Evolutionary conservation across 1,139 yeast species (phyloP).

Genomic region (Yamadazyma oceani): DNA sequence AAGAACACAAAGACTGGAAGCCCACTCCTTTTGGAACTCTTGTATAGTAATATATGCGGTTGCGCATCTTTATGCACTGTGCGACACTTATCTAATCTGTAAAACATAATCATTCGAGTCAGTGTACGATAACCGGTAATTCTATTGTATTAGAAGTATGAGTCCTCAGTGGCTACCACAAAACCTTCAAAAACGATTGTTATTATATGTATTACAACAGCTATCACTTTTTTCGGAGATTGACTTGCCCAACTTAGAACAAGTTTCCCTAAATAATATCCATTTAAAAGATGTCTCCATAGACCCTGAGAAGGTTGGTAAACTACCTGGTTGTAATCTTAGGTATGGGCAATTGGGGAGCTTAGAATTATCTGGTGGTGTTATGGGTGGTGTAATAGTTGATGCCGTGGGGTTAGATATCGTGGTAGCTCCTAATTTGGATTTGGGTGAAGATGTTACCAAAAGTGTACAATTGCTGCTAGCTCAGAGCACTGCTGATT

Average conservation of each 20-base stretch:
- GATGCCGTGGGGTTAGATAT: conserved; percentile 57
- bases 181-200: conserved; percentile 75
- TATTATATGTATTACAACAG: conserved; percentile 77
- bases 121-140: too few species aligned
- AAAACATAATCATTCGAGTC: background rate
- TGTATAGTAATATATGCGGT: background rate
- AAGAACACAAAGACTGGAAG: conserved; percentile 29
- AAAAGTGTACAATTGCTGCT: conserved; percentile 42
- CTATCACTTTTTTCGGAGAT: conserved; percentile 81
- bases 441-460: conserved; percentile 28
- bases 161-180: conserved; percentile 81
- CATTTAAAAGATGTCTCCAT: conserved; percentile 62
- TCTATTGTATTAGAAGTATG: conserved; percentile 41
- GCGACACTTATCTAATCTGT: conserved; percentile 4
- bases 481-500: conserved; percentile 65
- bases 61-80: too few species aligned
- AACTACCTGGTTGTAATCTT: conserved; percentile 64
- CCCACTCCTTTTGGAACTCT: conserved; percentile 35
- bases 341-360: conserved; percentile 62
- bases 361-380: conserved; percentile 48
- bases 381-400: conserved; percentile 66
- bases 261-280: conserved; percentile 61
- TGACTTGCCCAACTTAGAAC: conserved; percentile 75
- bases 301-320: conserved; percentile 68
- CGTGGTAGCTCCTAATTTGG: conserved; percentile 52